phyloP scores from a whole-genome alignment of 345 rosid genomes.

The Laguncularia racemosa region DNA sequence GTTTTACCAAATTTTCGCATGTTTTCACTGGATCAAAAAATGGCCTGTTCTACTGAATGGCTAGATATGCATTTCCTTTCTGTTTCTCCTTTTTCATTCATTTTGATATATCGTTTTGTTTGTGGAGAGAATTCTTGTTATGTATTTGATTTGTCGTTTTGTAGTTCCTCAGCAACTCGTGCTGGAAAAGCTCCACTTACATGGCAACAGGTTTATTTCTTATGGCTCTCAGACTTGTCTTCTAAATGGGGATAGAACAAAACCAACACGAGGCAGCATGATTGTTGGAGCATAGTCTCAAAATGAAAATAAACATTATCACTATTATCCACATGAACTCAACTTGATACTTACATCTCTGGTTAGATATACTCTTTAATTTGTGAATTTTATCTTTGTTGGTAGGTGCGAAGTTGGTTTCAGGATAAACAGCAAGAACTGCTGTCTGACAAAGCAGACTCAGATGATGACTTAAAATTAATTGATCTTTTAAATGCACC shows the following conservation, averaged over 20 bases:
- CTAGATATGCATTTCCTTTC: too few species aligned
- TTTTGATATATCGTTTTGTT: neutral
- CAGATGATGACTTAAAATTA: constrained; percentile 24
- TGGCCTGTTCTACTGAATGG: too few species aligned
- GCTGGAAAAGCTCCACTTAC: constrained; percentile 50
- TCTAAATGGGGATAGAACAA: neutral
- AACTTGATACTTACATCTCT: neutral
- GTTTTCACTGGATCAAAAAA: neutral
- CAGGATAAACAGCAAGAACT: constrained; percentile 30
- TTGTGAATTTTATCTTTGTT: constrained; percentile 4
- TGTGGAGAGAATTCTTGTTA: neutral
- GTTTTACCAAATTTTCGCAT: constrained; percentile 16
- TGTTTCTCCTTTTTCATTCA: too few species aligned
- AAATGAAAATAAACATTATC: neutral
- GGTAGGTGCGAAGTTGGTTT: constrained; percentile 68
- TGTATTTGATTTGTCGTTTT: constrained; percentile 12
- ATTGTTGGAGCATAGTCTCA: too few species aligned
- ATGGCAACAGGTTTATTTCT: constrained; percentile 55
- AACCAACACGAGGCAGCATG: too few species aligned
- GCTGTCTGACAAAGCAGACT: constrained; percentile 11
- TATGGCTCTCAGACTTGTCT: neutral
- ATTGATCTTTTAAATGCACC: constrained; percentile 32
- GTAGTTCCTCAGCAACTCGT: constrained; percentile 44
- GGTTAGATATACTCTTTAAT: neutral
- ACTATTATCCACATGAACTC: constrained; percentile 1